Conservation (phyloP, 768 basidiomycete genomes). For the Boletellus emodensis region DNA sequence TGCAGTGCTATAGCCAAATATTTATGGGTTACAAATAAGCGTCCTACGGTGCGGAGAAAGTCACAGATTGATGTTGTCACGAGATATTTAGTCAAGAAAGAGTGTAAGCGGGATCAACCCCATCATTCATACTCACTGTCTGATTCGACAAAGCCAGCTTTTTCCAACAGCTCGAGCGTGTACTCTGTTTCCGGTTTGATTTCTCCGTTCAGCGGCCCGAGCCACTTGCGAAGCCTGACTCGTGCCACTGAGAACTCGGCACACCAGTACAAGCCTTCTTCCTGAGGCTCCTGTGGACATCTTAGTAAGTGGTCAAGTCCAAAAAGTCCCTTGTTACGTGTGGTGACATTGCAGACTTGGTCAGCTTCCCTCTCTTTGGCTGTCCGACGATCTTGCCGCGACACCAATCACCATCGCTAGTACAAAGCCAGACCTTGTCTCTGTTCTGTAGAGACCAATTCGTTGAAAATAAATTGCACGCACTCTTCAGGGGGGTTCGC, state of each 20-base stretch:
- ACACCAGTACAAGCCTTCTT: conserved; percentile 49
- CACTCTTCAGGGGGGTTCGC: too few relatives aligned
- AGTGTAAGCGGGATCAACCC: neutral
- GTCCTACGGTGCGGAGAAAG: neutral
- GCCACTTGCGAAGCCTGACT: conserved; percentile 49
- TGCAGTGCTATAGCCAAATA: too few relatives aligned
- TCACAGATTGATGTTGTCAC: neutral
- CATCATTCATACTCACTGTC: neutral
- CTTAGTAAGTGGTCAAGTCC: neutral
- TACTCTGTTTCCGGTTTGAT: conserved; percentile 55
- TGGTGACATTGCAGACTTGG: conserved; percentile 38
- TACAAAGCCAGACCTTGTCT: conserved; percentile 52
- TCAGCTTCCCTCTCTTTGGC: conserved; percentile 38
- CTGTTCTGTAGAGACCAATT: conserved; percentile 15
- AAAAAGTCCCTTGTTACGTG: too few relatives aligned
- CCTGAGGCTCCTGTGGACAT: conserved; percentile 30
- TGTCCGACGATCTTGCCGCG: conserved; percentile 45
- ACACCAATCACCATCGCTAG: conserved; percentile 48
- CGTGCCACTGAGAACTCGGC: conserved; percentile 40
- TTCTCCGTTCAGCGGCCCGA: conserved; percentile 62
- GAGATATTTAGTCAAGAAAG: too few relatives aligned
- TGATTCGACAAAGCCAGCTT: conserved; percentile 43
- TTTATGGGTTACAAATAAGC: too few relatives aligned
- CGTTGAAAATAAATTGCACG: neutral
- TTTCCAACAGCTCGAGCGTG: conserved; percentile 44